Conservation (phyloP, 2,329 filamentous ascomycete genomes). For the Ascomycota sp. region DNA sequence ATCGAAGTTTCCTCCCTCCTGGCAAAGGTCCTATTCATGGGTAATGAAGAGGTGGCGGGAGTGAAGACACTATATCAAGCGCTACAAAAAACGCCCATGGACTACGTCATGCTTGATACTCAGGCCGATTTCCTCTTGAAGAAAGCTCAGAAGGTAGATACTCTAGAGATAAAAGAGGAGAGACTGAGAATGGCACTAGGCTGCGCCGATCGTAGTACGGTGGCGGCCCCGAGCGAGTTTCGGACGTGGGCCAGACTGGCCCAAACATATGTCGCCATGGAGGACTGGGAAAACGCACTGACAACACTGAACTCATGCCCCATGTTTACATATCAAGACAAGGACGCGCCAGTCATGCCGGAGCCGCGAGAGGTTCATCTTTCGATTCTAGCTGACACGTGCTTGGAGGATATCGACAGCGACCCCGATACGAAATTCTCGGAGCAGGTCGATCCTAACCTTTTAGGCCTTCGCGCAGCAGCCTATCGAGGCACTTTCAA, state of each 20-base stretch:
- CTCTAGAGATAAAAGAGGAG: constrained; percentile 35
- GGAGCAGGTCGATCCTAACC: constrained; percentile 71
- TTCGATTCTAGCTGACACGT: constrained; percentile 70
- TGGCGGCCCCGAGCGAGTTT: constrained; percentile 91
- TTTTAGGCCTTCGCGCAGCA: constrained; percentile 70
- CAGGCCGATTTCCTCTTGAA: constrained; percentile 81
- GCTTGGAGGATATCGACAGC: constrained; percentile 91
- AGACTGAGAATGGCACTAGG: constrained; percentile 73
- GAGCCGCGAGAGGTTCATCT: constrained; percentile 76
- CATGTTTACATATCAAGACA: constrained; percentile 99
- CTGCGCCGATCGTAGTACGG: constrained; percentile 83
- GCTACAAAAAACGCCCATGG: constrained; percentile 84
- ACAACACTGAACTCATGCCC: constrained; percentile 94
- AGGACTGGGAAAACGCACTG: constrained; percentile 91
- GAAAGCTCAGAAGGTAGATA: constrained; percentile 45
- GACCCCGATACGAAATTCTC: constrained; percentile 61
- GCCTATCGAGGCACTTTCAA: constrained; percentile 90
- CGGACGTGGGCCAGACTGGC: constrained; percentile 88
- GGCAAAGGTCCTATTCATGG: constrained; percentile 79
- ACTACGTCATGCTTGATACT: constrained; percentile 87
- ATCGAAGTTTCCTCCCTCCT: constrained; percentile 86
- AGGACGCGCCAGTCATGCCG: constrained; percentile 85
- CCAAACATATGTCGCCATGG: constrained; percentile 81
- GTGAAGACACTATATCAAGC: constrained; percentile 75
- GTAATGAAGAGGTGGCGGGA: constrained; percentile 92